Conservation (phyloP, 129 eudicot genomes). For the Lactuca sativa region DNA sequence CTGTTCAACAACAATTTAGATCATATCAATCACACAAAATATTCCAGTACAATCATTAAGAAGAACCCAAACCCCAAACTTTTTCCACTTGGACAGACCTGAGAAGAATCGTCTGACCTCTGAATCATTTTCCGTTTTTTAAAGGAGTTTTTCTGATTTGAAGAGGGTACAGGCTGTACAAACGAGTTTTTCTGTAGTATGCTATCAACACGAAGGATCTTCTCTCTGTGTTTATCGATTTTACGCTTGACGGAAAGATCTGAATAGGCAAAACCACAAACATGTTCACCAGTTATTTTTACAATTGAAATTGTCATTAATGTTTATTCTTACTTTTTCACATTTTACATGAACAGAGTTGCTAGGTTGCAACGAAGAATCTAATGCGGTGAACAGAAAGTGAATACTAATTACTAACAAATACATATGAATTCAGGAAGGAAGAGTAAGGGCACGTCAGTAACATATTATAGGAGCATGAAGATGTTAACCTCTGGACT, state of each 20-base stretch:
- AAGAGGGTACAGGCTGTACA: conserved; percentile 67
- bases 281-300: not conserved
- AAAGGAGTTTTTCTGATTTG: conserved; percentile 50
- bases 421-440: not conserved
- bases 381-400: not conserved
- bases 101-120: conserved; percentile 19
- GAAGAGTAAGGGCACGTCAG: not conserved
- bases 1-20: conserved; percentile 20
- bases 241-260: conserved; percentile 84
- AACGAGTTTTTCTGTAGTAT: conserved; percentile 65
- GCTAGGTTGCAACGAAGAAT: not conserved
- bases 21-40: not conserved
- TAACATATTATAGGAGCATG: not conserved
- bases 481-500: conserved; percentile 58
- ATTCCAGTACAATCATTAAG: not conserved
- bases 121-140: conserved; percentile 40
- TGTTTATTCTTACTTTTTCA: not conserved
- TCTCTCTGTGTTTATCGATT: conserved; percentile 79
- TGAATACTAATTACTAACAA: not conserved
- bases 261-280: conserved; percentile 23
- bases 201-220: conserved; percentile 69
- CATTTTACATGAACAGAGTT: not conserved
- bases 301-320: not conserved
- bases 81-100: conserved; percentile 32
- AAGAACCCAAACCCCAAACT: not conserved